Evolutionary conservation across 2,329 filamentous ascomycete genomes (phyloP).

Genomic region (Colletotrichum cordylinicola): DNA sequence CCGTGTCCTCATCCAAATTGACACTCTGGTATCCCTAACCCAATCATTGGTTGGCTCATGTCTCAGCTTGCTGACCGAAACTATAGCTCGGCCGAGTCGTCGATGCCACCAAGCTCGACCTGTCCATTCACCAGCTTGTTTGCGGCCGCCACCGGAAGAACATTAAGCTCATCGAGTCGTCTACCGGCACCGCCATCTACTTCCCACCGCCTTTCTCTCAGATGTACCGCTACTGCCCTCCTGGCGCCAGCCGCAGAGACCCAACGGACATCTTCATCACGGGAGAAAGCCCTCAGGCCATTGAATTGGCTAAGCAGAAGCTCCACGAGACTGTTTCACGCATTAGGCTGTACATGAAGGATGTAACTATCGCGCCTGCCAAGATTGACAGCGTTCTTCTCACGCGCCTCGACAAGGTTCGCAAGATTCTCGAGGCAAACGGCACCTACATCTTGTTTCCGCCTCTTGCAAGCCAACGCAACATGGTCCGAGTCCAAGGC

Average conservation of each 20-base stretch:
- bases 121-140: slow-evolving; percentile 88
- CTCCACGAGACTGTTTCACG: slow-evolving; percentile 83
- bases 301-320: slow-evolving; percentile 88
- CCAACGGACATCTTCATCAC: slow-evolving; percentile 95
- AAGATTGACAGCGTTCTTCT: slow-evolving; percentile 96
- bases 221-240: slow-evolving; percentile 88
- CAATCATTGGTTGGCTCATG: neutral
- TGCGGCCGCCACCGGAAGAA: slow-evolving; percentile 95
- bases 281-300: slow-evolving; percentile 83
- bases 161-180: slow-evolving; percentile 96
- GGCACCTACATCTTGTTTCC: slow-evolving; percentile 95
- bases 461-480: slow-evolving; percentile 82
- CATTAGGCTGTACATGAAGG: slow-evolving; percentile 88
- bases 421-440: slow-evolving; percentile 96
- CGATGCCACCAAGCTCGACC: slow-evolving; percentile 81
- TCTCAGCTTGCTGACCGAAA: slow-evolving; percentile 9
- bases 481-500: slow-evolving; percentile 87
- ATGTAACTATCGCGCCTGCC: slow-evolving; percentile 85
- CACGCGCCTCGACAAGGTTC: slow-evolving; percentile 91
- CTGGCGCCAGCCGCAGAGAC: slow-evolving; percentile 79
- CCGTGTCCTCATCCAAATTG: slow-evolving; percentile 94
- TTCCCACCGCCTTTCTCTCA: slow-evolving; percentile 94
- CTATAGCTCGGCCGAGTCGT: slow-evolving; percentile 73
- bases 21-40: slow-evolving; percentile 72
- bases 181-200: slow-evolving; percentile 96